Conservation (phyloP, 495 filamentous ascomycete species). For the Parathielavia appendiculata region DNA sequence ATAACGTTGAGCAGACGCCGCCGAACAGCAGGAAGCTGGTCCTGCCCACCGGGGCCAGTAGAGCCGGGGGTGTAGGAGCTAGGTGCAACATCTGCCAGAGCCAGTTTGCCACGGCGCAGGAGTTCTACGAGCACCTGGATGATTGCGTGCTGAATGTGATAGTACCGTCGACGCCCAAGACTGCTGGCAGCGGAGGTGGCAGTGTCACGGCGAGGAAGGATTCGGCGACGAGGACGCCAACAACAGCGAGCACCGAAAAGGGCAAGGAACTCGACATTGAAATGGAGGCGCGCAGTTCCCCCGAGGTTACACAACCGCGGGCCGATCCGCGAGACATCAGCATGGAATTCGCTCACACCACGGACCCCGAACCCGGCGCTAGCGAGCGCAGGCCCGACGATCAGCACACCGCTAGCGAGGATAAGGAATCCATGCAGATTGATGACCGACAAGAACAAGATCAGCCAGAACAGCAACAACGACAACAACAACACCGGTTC, state of each 20-base stretch:
- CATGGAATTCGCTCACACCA: slow-evolving; percentile 7
- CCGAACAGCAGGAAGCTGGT: slow-evolving; percentile 81
- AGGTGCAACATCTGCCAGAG: slow-evolving; percentile 94
- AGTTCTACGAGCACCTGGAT: slow-evolving; percentile 98
- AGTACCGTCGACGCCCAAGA: slow-evolving; percentile 72
- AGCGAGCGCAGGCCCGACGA: neutral
- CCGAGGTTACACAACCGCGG: slow-evolving; percentile 7
- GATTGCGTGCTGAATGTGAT: slow-evolving; percentile 96
- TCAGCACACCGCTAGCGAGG: neutral
- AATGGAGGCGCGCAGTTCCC: slow-evolving; percentile 9
- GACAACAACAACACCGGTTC: neutral
- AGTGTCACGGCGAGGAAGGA: slow-evolving; percentile 28
- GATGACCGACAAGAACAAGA: neutral
- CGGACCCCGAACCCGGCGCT: neutral
- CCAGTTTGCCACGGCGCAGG: slow-evolving; percentile 87
- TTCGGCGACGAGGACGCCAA: slow-evolving; percentile 27
- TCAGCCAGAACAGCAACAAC: neutral
- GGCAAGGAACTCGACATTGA: slow-evolving; percentile 28
- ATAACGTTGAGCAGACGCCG: slow-evolving; percentile 90
- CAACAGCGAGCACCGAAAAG: slow-evolving; percentile 29
- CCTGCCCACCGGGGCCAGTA: slow-evolving; percentile 21
- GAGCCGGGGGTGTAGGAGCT: slow-evolving; percentile 59
- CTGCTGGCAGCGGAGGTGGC: slow-evolving; percentile 23
- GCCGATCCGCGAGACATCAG: slow-evolving; percentile 11
- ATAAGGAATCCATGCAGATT: slow-evolving; percentile 2